A percentile compares a stretch with the other conserved stretches of the same genome.
These are phyloP conservation scores for Exophiala alcalophila DNA, from an alignment of 2,329 filamentous ascomycete genomes.

Conservation along the genomic window DNA sequence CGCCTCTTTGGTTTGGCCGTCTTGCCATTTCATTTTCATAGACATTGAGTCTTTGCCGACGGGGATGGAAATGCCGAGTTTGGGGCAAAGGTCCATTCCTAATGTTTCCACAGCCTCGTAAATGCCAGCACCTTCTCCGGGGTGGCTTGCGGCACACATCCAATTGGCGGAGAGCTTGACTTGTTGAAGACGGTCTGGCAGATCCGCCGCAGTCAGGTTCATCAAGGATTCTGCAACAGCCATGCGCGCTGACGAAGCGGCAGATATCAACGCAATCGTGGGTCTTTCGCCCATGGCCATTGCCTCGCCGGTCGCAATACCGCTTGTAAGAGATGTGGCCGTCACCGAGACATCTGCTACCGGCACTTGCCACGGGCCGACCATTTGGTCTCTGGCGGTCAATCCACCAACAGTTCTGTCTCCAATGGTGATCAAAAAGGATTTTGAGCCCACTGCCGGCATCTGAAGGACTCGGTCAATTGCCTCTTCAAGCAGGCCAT, in stretches of 20 bases:
- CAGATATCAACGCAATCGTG: constrained; percentile 80
- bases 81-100: constrained; percentile 85
- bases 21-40: constrained; percentile 97
- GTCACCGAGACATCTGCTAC: constrained; percentile 94
- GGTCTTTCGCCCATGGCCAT: constrained; percentile 97
- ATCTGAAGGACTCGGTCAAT: constrained; percentile 77
- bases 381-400: constrained; percentile 87
- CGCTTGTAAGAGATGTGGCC: constrained; percentile 70
- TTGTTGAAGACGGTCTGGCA: constrained; percentile 69
- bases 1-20: constrained; percentile 60
- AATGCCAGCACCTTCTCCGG: constrained; percentile 84
- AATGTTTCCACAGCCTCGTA: constrained; percentile 94
- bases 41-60: constrained; percentile 98
- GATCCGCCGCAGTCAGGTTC: constrained; percentile 81
- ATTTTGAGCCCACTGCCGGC: constrained; percentile 92
- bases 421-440: constrained; percentile 94
- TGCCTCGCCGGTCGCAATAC: constrained; percentile 80
- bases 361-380: constrained; percentile 92
- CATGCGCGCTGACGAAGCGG: constrained; percentile 90
- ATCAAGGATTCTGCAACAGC: constrained; percentile 89
- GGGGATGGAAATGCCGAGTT: constrained; percentile 87
- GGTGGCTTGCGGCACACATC: constrained; percentile 96
- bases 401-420: constrained; percentile 89
- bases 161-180: constrained; percentile 94
- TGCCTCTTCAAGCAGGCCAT: constrained; percentile 62